Conservation (phyloP, 768 basidiomycete genomes). For the Auricularia sp. region DNA sequence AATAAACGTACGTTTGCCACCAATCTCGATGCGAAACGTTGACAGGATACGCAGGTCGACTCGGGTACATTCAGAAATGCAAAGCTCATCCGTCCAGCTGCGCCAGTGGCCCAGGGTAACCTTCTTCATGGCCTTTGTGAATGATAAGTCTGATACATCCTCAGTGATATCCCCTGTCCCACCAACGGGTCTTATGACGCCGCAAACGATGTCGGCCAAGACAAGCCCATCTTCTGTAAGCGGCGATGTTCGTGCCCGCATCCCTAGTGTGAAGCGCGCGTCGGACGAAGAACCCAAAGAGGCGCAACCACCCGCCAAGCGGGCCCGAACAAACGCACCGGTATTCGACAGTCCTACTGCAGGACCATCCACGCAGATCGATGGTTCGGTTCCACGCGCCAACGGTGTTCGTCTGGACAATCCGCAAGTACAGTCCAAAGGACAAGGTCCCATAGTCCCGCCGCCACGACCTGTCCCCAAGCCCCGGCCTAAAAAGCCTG, state of each 20-base stretch:
- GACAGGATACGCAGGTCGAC: neutral
- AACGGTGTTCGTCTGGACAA: slow-evolving; percentile 7
- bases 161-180: too few relatives aligned
- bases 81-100: neutral
- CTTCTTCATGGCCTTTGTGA: too few relatives aligned
- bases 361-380: too few relatives aligned
- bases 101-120: too few relatives aligned
- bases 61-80: neutral
- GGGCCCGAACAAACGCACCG: too few relatives aligned
- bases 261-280: too few relatives aligned
- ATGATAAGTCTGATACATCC: too few relatives aligned
- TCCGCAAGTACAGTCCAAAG: slow-evolving; percentile 9
- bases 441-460: slow-evolving; percentile 12
- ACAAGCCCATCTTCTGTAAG: slow-evolving; percentile 1
- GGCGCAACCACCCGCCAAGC: too few relatives aligned
- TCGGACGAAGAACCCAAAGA: too few relatives aligned
- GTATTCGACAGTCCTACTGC: too few relatives aligned
- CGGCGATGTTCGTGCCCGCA: too few relatives aligned
- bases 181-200: neutral
- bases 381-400: too few relatives aligned
- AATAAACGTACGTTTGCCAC: slow-evolving; percentile 44
- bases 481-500: slow-evolving; percentile 32
- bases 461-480: slow-evolving; percentile 20
- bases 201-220: slow-evolving; percentile 11
- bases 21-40: neutral